Conservation (phyloP, 78 protist genomes). For the Dictyostelium firmibasis region DNA sequence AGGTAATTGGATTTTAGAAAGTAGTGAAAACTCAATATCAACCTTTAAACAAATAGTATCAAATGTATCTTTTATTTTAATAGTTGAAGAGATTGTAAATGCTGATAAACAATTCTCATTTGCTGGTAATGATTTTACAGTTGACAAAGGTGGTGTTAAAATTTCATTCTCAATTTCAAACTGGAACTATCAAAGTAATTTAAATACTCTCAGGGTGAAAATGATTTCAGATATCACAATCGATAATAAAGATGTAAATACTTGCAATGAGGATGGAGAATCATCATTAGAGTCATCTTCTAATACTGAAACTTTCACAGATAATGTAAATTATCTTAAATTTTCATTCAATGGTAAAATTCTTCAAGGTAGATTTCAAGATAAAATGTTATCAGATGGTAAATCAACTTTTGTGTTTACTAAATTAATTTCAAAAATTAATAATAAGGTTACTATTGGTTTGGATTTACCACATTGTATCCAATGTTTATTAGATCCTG, state of each 20-base stretch:
- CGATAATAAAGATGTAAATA: background rate
- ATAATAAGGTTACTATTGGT: background rate
- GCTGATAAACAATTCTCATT: background rate
- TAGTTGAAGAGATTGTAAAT: no score
- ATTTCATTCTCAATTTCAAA: background rate
- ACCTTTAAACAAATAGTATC: no score
- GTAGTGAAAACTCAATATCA: no score
- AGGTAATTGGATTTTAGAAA: no score
- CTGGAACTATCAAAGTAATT: no score
- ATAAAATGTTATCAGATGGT: background rate
- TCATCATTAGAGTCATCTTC: background rate
- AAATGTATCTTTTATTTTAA: no score
- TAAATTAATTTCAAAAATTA: background rate
- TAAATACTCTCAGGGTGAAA: no score
- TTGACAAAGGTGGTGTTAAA: background rate
- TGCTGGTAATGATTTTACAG: background rate
- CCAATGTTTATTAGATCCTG: no score
- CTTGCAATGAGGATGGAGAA: no score
- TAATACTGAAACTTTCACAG: background rate
- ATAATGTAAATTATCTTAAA: constrained; percentile 1
- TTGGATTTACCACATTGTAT: constrained; percentile 2
- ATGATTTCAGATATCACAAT: background rate
- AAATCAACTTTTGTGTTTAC: background rate
- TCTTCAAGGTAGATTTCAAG: no score
- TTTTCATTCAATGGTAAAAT: no score